A percentile compares a stretch with the other conserved stretches of the same genome.
Evolutionary conservation across 2,329 filamentous ascomycete genomes (phyloP).

Genomic region (Dichotomopilus funicola): DNA sequence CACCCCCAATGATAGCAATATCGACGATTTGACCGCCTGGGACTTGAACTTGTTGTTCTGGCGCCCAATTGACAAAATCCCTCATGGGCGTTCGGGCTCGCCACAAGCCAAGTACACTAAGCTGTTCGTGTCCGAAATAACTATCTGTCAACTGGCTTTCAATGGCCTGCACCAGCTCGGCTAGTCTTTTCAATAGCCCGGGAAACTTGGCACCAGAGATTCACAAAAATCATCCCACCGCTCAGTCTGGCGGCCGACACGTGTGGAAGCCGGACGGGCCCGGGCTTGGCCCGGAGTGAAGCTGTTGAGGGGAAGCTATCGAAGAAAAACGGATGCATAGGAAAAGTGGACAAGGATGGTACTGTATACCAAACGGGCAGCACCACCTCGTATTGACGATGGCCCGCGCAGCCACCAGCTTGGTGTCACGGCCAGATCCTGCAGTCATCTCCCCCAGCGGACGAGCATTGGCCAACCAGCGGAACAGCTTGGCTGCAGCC

Average conservation of each 20-base stretch:
- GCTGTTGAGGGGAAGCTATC: background rate
- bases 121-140: too few relatives aligned
- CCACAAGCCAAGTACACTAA: too few relatives aligned
- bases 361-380: background rate
- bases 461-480: slow-evolving; percentile 3
- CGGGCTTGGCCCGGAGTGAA: background rate
- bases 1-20: background rate
- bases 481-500: background rate
- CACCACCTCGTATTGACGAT: slow-evolving; percentile 7
- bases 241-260: background rate
- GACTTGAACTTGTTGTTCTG: too few relatives aligned
- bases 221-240: background rate
- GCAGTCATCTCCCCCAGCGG: background rate
- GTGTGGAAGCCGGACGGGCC: background rate
- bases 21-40: too few relatives aligned
- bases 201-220: background rate
- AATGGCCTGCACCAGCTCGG: background rate
- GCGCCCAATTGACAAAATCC: too few relatives aligned
- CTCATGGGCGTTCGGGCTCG: too few relatives aligned
- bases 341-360: too few relatives aligned
- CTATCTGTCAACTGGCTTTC: background rate
- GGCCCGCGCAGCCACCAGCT: slow-evolving; percentile 2
- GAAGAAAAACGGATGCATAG: background rate
- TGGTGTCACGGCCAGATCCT: slow-evolving; percentile 1
- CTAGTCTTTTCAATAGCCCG: slow-evolving; percentile 1